phyloP scores from a whole-genome alignment of 2,329 filamentous ascomycete genomes.

The Alternaria tenuissima region DNA sequence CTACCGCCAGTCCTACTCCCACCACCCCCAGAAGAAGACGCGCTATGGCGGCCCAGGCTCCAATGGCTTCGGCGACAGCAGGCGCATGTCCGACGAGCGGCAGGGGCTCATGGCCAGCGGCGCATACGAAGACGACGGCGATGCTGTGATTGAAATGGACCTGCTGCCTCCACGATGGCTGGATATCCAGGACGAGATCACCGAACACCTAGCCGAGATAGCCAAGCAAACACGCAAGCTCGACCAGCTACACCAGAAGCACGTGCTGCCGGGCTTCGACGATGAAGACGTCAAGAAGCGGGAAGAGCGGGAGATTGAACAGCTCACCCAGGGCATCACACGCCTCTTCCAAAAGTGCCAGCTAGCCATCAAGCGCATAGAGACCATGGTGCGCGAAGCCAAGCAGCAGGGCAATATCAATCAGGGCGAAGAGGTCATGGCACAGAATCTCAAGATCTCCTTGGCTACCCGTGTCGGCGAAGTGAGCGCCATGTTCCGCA shows the following conservation, averaged over 20 bases:
- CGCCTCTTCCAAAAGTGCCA: slow-evolving; percentile 90
- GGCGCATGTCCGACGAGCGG: slow-evolving; percentile 66
- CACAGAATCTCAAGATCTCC: slow-evolving; percentile 92
- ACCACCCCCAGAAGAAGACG: slow-evolving; percentile 89
- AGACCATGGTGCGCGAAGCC: slow-evolving; percentile 84
- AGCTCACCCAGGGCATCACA: slow-evolving; percentile 88
- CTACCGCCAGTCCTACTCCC: slow-evolving; percentile 97
- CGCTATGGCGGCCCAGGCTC: slow-evolving; percentile 64
- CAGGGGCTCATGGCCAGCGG: slow-evolving; percentile 85
- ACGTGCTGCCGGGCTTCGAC: slow-evolving; percentile 94
- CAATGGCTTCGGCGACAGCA: slow-evolving; percentile 59
- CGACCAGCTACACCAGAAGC: slow-evolving; percentile 94
- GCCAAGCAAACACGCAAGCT: slow-evolving; percentile 83
- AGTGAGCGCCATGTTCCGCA: slow-evolving; percentile 88
- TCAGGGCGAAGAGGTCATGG: slow-evolving; percentile 92
- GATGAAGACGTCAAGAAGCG: slow-evolving; percentile 87
- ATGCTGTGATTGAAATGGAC: slow-evolving; percentile 98
- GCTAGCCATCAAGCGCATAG: slow-evolving; percentile 84
- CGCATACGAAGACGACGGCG: slow-evolving; percentile 84
- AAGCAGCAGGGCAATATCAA: slow-evolving; percentile 76
- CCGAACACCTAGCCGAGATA: slow-evolving; percentile 80
- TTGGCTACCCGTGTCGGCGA: slow-evolving; percentile 89
- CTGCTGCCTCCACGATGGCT: slow-evolving; percentile 93
- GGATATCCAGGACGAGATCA: slow-evolving; percentile 92
- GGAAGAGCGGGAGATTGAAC: slow-evolving; percentile 91